phyloP scores from a whole-genome alignment of 176 grass and related monocot genomes.

The Aegilops speltoides region DNA sequence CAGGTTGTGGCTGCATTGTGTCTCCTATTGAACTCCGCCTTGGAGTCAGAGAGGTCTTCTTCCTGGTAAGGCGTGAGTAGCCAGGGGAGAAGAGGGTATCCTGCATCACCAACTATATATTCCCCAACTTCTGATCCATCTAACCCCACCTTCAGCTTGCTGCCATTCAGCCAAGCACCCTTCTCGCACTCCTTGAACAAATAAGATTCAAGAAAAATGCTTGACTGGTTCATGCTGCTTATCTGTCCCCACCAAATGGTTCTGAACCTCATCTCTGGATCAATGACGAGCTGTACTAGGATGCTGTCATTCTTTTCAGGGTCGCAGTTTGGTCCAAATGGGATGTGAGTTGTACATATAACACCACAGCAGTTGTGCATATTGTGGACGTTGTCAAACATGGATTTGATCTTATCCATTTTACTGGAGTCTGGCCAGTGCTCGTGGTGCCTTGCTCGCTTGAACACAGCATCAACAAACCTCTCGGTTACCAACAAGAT shows the following conservation, averaged over 20 bases:
- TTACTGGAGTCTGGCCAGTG: conserved; percentile 42
- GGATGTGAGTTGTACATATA: conserved; percentile 51
- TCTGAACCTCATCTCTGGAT: not conserved
- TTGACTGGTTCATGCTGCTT: too few relatives aligned
- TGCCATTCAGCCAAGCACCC: too few relatives aligned
- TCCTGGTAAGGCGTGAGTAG: too few relatives aligned
- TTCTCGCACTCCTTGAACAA: not conserved
- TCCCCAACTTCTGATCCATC: too few relatives aligned
- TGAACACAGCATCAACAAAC: conserved; percentile 52
- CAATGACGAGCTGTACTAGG: not conserved
- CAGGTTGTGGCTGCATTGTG: too few relatives aligned
- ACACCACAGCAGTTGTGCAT: conserved; percentile 64
- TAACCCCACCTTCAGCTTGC: too few relatives aligned
- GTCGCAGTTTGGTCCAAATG: not conserved
- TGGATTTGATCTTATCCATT: conserved; percentile 41
- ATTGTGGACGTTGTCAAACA: conserved; percentile 38
- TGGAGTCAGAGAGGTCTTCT: too few relatives aligned
- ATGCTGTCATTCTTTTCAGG: not conserved
- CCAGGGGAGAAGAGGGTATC: too few relatives aligned
- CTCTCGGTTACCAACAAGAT: conserved; percentile 43
- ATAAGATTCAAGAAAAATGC: too few relatives aligned
- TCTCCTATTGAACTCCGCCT: too few relatives aligned
- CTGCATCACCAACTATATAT: too few relatives aligned
- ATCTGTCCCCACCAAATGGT: not conserved
- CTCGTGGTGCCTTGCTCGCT: conserved; percentile 26